A percentile compares a stretch with the other conserved stretches of the same genome.
phyloP scores from a whole-genome alignment of 441 rosid species.

The Corymbia citriodora region DNA sequence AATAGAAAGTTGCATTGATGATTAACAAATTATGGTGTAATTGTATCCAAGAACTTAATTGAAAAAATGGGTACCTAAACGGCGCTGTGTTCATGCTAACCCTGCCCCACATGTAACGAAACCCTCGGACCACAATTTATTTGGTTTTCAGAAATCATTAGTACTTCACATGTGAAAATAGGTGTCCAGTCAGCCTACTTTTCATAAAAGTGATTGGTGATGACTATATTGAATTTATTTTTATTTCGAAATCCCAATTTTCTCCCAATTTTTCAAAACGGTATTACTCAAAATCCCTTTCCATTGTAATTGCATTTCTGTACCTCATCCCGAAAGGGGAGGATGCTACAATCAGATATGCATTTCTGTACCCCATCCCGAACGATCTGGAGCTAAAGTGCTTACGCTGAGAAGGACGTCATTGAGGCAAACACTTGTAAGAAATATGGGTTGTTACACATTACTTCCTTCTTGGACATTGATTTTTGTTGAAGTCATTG shows the following conservation, averaged over 20 bases:
- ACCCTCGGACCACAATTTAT: not conserved
- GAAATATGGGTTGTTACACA: not conserved
- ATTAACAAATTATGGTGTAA: not conserved
- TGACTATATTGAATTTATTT: not conserved
- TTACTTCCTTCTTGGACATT: not conserved
- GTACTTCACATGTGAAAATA: not conserved
- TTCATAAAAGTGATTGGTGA: not conserved
- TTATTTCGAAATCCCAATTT: not conserved
- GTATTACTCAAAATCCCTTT: not conserved
- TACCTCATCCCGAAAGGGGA: not conserved
- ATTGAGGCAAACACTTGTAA: not conserved
- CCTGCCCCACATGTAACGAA: not conserved
- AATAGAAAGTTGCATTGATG: not conserved
- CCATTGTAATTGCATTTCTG: not conserved
- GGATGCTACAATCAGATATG: not conserved
- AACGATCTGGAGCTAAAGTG: not conserved
- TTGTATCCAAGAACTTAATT: not conserved
- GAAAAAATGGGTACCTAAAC: not conserved
- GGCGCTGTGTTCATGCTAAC: not conserved
- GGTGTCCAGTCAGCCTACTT: not conserved
- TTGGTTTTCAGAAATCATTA: not conserved
- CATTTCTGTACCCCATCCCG: not conserved
- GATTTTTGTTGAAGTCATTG: not conserved
- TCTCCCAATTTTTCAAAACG: not conserved
- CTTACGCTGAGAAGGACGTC: not conserved